These are phyloP conservation scores for Cutaneotrichosporon dermatis DNA, from an alignment of 1,284 basidiomycete genomes.

Conservation along the genomic window DNA sequence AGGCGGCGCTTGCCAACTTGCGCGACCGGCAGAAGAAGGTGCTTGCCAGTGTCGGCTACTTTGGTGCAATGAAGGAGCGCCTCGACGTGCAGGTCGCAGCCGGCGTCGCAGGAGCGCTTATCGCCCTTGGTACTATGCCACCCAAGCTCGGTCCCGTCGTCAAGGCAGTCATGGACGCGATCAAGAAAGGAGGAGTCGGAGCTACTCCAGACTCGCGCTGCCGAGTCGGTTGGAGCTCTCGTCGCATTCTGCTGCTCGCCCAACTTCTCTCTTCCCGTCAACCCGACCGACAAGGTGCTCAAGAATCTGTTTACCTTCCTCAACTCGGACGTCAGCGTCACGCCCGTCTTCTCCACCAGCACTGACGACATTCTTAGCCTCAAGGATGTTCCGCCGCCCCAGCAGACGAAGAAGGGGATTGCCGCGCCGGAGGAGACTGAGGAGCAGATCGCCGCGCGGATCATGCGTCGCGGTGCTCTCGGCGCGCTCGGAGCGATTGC, in stretches of 20 bases:
- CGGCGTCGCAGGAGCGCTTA: slow-evolving; percentile 83
- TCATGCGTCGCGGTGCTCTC: slow-evolving; percentile 72
- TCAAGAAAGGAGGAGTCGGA: slow-evolving; percentile 94
- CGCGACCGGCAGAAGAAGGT: slow-evolving; percentile 73
- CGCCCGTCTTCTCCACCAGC: slow-evolving; percentile 74
- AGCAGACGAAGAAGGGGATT: slow-evolving; percentile 49
- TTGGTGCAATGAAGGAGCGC: slow-evolving; percentile 74
- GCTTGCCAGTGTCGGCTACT: slow-evolving; percentile 72
- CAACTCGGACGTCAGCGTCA: slow-evolving; percentile 83
- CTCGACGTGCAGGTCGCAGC: slow-evolving; percentile 85
- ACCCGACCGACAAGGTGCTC: slow-evolving; percentile 85
- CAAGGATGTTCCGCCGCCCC: slow-evolving; percentile 49
- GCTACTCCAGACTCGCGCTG: slow-evolving; percentile 85
- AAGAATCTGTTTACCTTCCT: slow-evolving; percentile 97
- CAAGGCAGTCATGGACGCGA: slow-evolving; percentile 94
- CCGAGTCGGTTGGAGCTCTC: slow-evolving; percentile 79
- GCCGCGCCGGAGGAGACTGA: slow-evolving; percentile 42
- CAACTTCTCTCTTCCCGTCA: slow-evolving; percentile 55
- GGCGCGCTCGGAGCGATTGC: slow-evolving; percentile 79
- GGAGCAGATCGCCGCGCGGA: slow-evolving; percentile 53
- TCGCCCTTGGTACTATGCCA: slow-evolving; percentile 76
- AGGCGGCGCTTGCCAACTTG: slow-evolving; percentile 68
- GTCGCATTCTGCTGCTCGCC: slow-evolving; percentile 76
- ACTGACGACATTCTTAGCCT: slow-evolving; percentile 77
- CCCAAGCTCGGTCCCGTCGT: slow-evolving; percentile 95